Percentiles rank a stretch among this genome's conserved stretches.
phyloP scores from a whole-genome alignment of 192 early-diverging fungal species.

The Umbelopsis ramanniana region DNA sequence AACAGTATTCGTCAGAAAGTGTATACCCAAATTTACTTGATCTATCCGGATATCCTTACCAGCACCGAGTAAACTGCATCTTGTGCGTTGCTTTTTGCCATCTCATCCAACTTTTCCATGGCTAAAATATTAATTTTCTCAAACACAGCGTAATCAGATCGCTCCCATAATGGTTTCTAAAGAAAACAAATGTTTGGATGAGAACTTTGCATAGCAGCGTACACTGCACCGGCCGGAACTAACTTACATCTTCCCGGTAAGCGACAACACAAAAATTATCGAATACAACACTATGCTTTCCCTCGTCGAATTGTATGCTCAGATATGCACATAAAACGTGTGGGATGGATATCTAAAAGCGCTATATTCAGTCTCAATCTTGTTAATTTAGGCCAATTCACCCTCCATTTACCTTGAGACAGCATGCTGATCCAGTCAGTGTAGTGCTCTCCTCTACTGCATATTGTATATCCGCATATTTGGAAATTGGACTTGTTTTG shows the following conservation, averaged over 20 bases:
- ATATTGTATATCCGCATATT: background rate
- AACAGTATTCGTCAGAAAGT: background rate
- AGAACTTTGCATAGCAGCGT: no score
- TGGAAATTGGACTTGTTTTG: slow-evolving; percentile 7
- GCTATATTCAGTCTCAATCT: background rate
- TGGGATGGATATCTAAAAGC: background rate
- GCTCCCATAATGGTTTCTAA: slow-evolving; percentile 18
- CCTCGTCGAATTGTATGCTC: background rate
- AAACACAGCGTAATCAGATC: slow-evolving; percentile 10
- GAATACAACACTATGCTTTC: slow-evolving; percentile 5
- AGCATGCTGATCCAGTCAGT: slow-evolving; percentile 17
- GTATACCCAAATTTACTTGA: background rate
- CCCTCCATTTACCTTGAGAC: background rate
- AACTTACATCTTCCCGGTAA: slow-evolving; percentile 8
- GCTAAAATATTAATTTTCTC: slow-evolving; percentile 11
- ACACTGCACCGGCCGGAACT: background rate
- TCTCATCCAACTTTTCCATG: slow-evolving; percentile 11
- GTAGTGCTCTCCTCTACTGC: slow-evolving; percentile 10
- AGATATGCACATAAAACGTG: background rate
- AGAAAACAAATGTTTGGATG: background rate
- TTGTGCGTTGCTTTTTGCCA: slow-evolving; percentile 1
- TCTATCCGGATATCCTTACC: background rate
- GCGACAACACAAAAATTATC: slow-evolving; percentile 13
- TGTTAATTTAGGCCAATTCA: no score
- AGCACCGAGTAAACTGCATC: background rate